phyloP scores from a whole-genome alignment of 1,284 basidiomycete genomes.

The Psilocybe mexicana region DNA sequence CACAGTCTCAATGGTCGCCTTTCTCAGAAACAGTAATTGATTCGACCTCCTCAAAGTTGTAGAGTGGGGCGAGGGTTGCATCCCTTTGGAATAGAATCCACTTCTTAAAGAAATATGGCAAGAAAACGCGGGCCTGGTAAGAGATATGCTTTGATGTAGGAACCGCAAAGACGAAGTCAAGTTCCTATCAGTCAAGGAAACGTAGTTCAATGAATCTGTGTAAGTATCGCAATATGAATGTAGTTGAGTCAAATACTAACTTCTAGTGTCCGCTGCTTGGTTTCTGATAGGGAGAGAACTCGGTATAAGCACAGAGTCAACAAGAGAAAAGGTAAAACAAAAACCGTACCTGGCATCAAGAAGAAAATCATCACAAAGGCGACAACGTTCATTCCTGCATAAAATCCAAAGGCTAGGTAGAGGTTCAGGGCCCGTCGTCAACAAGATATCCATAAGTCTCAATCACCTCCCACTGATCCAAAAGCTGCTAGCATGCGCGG shows the following conservation, averaged over 20 bases:
- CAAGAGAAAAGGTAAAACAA: background rate
- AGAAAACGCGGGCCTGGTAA: conserved; percentile 54
- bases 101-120: conserved; percentile 64
- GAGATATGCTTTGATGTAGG: conserved; percentile 55
- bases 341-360: conserved; percentile 43
- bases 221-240: background rate
- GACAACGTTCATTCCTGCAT: conserved; percentile 52
- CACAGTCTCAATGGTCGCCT: conserved; percentile 14
- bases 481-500: conserved; percentile 54
- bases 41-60: conserved; percentile 53
- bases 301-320: background rate
- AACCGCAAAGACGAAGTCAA: conserved; percentile 60
- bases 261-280: conserved; percentile 65
- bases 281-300: conserved; percentile 41
- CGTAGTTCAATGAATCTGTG: background rate
- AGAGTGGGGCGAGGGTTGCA: conserved; percentile 42
- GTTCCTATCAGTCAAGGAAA: conserved; percentile 23
- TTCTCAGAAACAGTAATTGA: conserved; percentile 39
- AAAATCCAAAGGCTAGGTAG: conserved; percentile 50
- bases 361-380: conserved; percentile 55
- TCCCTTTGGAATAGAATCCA: conserved; percentile 51
- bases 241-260: conserved; percentile 1
- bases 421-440: background rate
- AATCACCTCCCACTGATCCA: conserved; percentile 34
- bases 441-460: background rate